Percentiles rank a stretch among this genome's conserved stretches.
Evolutionary conservation across 768 basidiomycete species (phyloP).

Genomic region (Lenzites betulinus): DNA sequence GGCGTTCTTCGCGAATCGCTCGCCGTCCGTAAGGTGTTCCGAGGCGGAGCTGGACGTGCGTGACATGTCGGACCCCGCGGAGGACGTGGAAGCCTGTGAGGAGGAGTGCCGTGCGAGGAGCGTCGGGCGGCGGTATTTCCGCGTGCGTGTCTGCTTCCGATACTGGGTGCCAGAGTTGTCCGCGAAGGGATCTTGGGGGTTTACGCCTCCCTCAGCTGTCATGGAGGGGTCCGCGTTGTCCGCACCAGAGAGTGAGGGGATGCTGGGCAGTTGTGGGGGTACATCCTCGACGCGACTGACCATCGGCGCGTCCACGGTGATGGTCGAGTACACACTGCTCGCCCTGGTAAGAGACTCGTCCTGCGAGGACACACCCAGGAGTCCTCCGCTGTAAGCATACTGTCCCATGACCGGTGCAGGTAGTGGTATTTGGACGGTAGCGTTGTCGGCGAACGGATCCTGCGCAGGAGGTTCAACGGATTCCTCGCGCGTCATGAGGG

Average conservation of each 20-base stretch:
- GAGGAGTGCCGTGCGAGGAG: conserved; percentile 18
- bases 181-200: not conserved
- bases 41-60: conserved; percentile 23
- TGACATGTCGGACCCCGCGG: conserved; percentile 31
- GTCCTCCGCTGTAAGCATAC: not conserved
- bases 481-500: too few relatives aligned
- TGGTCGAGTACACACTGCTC: conserved; percentile 23
- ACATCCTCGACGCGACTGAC: conserved; percentile 1
- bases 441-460: conserved; percentile 13
- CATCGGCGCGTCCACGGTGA: not conserved
- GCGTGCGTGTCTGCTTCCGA: conserved; percentile 3
- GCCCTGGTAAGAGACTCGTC: not conserved
- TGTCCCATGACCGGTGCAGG: not conserved
- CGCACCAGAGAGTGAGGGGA: not conserved
- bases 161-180: not conserved
- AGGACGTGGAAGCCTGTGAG: conserved; percentile 17
- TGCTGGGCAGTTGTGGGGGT: conserved; percentile 20
- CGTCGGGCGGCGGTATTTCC: conserved; percentile 5
- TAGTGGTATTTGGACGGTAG: not conserved
- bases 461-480: not conserved
- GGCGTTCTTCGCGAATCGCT: conserved; percentile 27
- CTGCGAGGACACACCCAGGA: not conserved
- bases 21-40: conserved; percentile 28
- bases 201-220: too few relatives aligned
- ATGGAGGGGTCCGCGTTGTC: too few relatives aligned